A percentile compares a stretch with the other conserved stretches of the same genome.
These are phyloP conservation scores for Rhodocollybia butyracea DNA, from an alignment of 768 basidiomycete species.

Conservation along the genomic window DNA sequence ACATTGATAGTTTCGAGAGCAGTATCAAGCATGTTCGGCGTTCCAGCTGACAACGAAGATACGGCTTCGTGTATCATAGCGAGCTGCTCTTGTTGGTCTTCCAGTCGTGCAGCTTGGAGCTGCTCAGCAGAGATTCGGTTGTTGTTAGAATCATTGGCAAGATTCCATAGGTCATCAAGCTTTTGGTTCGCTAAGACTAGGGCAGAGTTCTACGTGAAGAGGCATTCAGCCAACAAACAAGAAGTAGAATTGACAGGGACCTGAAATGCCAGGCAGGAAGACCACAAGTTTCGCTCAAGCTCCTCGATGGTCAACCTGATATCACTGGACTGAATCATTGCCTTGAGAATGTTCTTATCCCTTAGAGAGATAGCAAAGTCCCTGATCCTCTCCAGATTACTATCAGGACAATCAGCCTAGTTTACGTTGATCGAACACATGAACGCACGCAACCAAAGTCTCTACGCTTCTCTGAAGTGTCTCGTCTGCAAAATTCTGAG, in stretches of 20 bases:
- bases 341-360: neutral
- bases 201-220: neutral
- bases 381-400: slow-evolving; percentile 1
- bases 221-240: neutral
- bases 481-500: neutral
- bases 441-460: slow-evolving; percentile 1
- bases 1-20: slow-evolving; percentile 2
- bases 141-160: neutral
- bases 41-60: neutral
- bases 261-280: slow-evolving; percentile 1
- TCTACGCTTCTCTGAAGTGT: neutral
- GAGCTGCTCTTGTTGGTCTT: neutral
- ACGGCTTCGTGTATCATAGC: neutral
- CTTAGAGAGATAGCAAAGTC: neutral
- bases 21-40: neutral
- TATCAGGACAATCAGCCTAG: neutral
- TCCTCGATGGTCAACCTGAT: slow-evolving; percentile 1
- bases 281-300: slow-evolving; percentile 2
- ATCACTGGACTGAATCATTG: neutral
- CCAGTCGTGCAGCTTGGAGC: neutral
- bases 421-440: too few species aligned
- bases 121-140: neutral
- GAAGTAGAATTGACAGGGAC: neutral
- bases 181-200: neutral
- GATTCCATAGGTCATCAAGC: slow-evolving; percentile 2